Evolutionary conservation across 495 filamentous ascomycete species (phyloP), one percentile per base, ranked within the genome.

Genomic region (Penicillium alfredii): DNA sequence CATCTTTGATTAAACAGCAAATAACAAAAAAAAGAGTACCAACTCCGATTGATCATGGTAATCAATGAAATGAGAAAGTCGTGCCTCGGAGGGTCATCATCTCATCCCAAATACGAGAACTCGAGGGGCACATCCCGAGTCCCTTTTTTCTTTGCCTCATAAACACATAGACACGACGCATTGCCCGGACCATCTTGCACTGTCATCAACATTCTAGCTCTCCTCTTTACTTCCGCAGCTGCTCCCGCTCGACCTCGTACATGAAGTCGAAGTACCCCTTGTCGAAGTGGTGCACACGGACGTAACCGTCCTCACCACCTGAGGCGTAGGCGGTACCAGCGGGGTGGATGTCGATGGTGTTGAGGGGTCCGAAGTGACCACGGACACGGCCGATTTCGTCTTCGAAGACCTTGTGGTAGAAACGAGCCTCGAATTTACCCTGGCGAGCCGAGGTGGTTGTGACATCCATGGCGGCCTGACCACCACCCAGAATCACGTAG

Each of bases 371-470:
- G 67, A 98, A 98, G 65, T 98, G 92, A 30, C 92, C 92, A 49
- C 87, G 74, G 45, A 98, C 92, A 63, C 92, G 78, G 44, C 92
- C 93, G 59, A 96, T 93, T 73, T 98, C 92, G 60, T 96, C 90
- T 66, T 94, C 88, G 62, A 98, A 96, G 53, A 98, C 79, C 72
- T 90, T 94, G 78, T 98, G 92, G 73, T 94, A 98, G 74, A 98
- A 96, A 33, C 92, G 77, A 15, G 92, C 93, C 63, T 98, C 92
- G 73, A 98, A 98, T 66, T 96, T 96, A 63, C 92, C 92, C 66
- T 97, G 92, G 31, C 92, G 77, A 8, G 86, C 79, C 17, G 81
- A 81, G 25, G 92, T 98, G 11, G 85, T 93, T n/a, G 92, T 98
- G 61, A 98, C 92, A 63, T 96, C 92, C 86, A 95, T 95, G 51